Evolutionary conservation across 345 rosid genomes (phyloP), one percentile per base, ranked within the genome.

Genomic region (Eutrema yunnanense): DNA sequence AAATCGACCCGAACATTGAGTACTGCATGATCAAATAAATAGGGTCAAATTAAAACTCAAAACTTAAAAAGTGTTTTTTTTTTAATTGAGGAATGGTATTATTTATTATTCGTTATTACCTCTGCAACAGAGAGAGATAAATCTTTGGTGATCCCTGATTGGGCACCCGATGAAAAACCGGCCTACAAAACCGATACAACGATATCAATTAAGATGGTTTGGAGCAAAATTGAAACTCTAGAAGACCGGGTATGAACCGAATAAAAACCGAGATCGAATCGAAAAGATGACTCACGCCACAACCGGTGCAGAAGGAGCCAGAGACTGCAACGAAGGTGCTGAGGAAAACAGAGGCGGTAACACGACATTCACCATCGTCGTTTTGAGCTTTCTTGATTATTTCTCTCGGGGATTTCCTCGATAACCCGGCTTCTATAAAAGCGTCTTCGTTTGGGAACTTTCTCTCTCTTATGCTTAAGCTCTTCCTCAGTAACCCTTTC

Each of bases 271-370:
- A 38, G 9, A 36, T 37, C 0, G 11, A 56, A 62, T 7, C 0
- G 37, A 56, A 37, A 9, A 8, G 27, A 27, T 3, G 57, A 72
- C 77, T 72, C 36, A 86, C 88, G 33, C 78, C 80, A 38, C 81
- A 82, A 33, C 90, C 88, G 72, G 61, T 65, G 12, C 73, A 65
- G 72, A 80, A 81, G 52, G 86, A 82, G 41, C 84, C 85, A 40
- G 76, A 75, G 32, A 82, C 76, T 10, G 88, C 86, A 16, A 84
- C 81, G 11, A 74, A 58, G n/a, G 86, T 82, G 82, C 88, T 73
- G 67, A 82, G 62, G 36, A 77, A 50, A 26, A 82, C 78, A 62
- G 64, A 38, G 54, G 58, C 63, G 9, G 82, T 79, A 36, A 61
- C 73, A 58, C 73, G 68, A 72, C 69, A 78, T 29, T 78, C 81